Base-by-base conservation (phyloP, 2,329 filamentous ascomycete species). In the Ophiostoma ips region DNA sequence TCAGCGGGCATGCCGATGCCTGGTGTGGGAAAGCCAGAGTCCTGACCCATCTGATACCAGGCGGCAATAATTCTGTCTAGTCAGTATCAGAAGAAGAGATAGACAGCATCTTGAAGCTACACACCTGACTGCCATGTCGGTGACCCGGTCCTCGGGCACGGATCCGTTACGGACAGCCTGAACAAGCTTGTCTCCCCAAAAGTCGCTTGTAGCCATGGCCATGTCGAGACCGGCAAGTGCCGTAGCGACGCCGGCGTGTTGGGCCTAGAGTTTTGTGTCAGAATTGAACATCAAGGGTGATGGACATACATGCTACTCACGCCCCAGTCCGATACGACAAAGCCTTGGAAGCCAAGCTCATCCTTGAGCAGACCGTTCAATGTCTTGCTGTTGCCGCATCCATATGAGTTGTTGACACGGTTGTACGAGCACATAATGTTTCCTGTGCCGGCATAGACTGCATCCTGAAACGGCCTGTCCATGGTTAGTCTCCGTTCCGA, bases 201-300 rank as follows among this genome's bases (percentile, higher is more conserved):
- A 66, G 0, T 53, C 46, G 3, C 58, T 58, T 9, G 55, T 64
- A 0, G 81, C 81, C 83, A 87, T 87, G 11, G 73, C 75, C 74
- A 86, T 79, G 59, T 87, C 83, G 28, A 88, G 61, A 28, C 84
- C 84, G 3, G 81, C 78, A 50, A 81, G 64, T 1, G 81, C 71
- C 5, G 72, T 73, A 1, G 72, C 72, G 11, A 82, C 73, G 34
- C 81, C 81, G 0, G 76, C 67, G 55, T 84, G 80, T 50, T 83
- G 80, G 1, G 79, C 83, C 24, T 28, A 28, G 24, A 28, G 24
- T 8, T 28, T 28, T n/a, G n/a, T n/a, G 24, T 28, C 24, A 28
- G 24, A 28, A 28, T 28, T 4, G 24, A 28, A 5, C 24, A 28
- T 28, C 24, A 28, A 28, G 4, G 24, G 24, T 52, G 12, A 33